Evolutionary conservation across 164 flowering plant genomes (phyloP).

Genomic region (Houttuynia cordata): DNA sequence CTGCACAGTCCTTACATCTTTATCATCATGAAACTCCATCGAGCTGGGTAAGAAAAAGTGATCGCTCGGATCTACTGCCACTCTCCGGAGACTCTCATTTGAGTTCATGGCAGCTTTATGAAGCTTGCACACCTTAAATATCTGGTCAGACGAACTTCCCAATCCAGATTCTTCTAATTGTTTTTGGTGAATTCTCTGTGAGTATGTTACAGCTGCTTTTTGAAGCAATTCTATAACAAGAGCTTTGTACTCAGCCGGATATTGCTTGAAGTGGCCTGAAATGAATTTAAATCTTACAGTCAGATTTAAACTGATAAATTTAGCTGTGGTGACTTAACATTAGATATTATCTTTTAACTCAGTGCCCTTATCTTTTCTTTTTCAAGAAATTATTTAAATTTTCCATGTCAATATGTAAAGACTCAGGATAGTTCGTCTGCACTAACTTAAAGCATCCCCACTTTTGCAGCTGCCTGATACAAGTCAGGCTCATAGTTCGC

Average conservation of each 20-base stretch:
- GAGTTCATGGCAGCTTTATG: constrained; percentile 43
- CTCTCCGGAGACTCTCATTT: constrained; percentile 35
- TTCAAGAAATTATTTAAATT: too few species aligned
- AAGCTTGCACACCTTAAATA: constrained; percentile 25
- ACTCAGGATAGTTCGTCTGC: too few species aligned
- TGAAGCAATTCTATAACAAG: constrained; percentile 61
- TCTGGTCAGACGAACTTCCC: constrained; percentile 25
- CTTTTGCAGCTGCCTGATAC: too few species aligned
- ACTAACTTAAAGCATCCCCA: too few species aligned
- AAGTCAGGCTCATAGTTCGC: too few species aligned
- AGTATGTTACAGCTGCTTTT: constrained; percentile 49
- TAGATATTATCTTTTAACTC: too few species aligned
- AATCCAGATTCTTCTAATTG: constrained; percentile 33
- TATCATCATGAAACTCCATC: constrained; percentile 38
- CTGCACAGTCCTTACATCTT: constrained; percentile 38
- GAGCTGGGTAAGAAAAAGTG: constrained; percentile 54
- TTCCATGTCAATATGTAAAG: too few species aligned
- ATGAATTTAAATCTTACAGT: neutral
- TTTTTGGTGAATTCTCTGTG: constrained; percentile 34
- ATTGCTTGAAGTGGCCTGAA: constrained; percentile 61
- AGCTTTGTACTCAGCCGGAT: constrained; percentile 66
- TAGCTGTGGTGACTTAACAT: neutral
- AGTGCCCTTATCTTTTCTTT: too few species aligned
- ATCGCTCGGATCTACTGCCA: constrained; percentile 45
- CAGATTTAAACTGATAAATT: neutral